Conservation (phyloP, 2,329 filamentous ascomycete genomes). For the Conoideocrella luteorostrata region DNA sequence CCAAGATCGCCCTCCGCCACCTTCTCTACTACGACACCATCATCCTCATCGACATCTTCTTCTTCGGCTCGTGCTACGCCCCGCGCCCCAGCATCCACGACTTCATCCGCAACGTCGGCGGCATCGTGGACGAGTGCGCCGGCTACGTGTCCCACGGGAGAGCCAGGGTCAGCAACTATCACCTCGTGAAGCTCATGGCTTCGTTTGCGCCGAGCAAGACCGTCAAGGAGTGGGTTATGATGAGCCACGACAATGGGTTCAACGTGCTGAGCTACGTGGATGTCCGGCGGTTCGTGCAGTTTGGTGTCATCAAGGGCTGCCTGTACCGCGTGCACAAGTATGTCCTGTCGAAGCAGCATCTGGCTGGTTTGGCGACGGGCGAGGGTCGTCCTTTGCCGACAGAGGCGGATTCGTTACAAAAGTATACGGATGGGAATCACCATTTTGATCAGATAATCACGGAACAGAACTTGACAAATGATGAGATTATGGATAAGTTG, state of each 20-base stretch:
- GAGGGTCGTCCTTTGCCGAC: slow-evolving; percentile 35
- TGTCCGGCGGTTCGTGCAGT: slow-evolving; percentile 85
- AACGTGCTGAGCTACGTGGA: slow-evolving; percentile 71
- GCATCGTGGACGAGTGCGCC: slow-evolving; percentile 79
- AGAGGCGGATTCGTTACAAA: slow-evolving; percentile 49
- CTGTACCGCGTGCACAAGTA: slow-evolving; percentile 92
- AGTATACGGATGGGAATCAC: slow-evolving; percentile 68
- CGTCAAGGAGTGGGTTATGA: slow-evolving; percentile 80
- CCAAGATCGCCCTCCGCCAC: slow-evolving; percentile 80
- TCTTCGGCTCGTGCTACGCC: slow-evolving; percentile 87
- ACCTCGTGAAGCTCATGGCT: slow-evolving; percentile 77
- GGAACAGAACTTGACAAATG: slow-evolving; percentile 64
- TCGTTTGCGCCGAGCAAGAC: slow-evolving; percentile 76
- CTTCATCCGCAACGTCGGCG: slow-evolving; percentile 69
- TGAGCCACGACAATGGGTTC: slow-evolving; percentile 60
- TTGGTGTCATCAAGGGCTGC: slow-evolving; percentile 91
- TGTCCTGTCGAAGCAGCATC: slow-evolving; percentile 62
- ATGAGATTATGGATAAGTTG: slow-evolving; percentile 62
- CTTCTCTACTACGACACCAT: slow-evolving; percentile 90
- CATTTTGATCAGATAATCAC: slow-evolving; percentile 79
- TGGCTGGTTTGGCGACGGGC: slow-evolving; percentile 49
- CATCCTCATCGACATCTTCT: slow-evolving; percentile 88
- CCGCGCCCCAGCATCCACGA: slow-evolving; percentile 68
- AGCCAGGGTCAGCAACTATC: slow-evolving; percentile 48
- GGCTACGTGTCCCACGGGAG: slow-evolving; percentile 63